Conservation (phyloP, 2,329 filamentous ascomycete species). For the Talaromyces sp. region DNA sequence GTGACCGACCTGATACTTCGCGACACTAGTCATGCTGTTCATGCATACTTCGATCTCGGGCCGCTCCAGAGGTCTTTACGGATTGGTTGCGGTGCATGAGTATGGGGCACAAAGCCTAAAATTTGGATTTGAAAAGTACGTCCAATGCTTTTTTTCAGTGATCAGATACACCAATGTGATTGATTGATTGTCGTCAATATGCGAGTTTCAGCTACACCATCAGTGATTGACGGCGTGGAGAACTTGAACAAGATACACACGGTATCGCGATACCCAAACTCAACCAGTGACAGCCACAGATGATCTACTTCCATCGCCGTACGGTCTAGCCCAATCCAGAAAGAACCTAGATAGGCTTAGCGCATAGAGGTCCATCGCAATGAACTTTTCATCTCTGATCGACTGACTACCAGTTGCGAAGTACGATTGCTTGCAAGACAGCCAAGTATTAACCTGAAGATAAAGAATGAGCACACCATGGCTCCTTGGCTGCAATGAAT, state of each 20-base stretch:
- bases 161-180: not conserved
- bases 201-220: conserved; percentile 6
- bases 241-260: not conserved
- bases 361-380: not conserved
- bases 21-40: not conserved
- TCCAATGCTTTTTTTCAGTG: not conserved
- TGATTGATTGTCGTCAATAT: not conserved
- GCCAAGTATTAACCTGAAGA: not conserved
- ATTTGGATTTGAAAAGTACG: not conserved
- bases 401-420: not conserved
- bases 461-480: not conserved
- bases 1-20: not conserved
- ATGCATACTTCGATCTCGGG: conserved; percentile 4
- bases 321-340: not conserved
- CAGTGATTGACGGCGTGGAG: not conserved
- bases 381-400: not conserved
- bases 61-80: not conserved
- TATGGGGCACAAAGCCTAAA: not conserved
- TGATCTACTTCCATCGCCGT: not conserved
- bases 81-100: not conserved
- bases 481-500: not conserved
- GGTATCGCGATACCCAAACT: not conserved
- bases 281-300: not conserved
- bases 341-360: conserved; percentile 9
- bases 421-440: not conserved